Base-by-base conservation (phyloP, 192 early-diverging fungal species). In the Pilaira anomala region DNA sequence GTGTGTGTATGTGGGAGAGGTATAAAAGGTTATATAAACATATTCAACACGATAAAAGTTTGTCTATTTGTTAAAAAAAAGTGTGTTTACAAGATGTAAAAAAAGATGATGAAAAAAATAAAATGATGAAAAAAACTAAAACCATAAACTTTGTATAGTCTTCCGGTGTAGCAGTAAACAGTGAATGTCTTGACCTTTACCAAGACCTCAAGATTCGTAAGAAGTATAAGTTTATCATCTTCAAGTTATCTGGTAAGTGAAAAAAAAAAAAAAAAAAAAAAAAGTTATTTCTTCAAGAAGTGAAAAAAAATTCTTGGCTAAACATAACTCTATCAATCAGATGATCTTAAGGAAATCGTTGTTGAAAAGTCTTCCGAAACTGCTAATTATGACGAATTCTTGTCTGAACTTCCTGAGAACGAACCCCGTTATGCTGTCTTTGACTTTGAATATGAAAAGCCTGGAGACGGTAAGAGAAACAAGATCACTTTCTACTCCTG, bases 401-500 rank as follows among this genome's bases (percentile, higher is more conserved):
- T 92, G 16, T 39, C 16, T 0, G 22, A 71, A 1, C 81, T 97
- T 24, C 91, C 91, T 26, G 66, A 68, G 36, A 63, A 80, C 29
- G 82, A 87, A 41, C 87, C 92, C 73, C 90, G 93, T 62, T 97
- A 89, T 67, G 91, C 87, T 56, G 86, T 96, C 11, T 96, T 89
- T 66, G 95, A 97, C 74, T 88, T 96, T 72, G 83, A 91, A 41
- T 96, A 82, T 70, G 71, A 77, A 51, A 82, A 80, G 46, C 48
- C 83, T 12, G 80, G 66, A 3, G 86, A 79, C 9, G 91, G 91
- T 45, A 63, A 69, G 40, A 83, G 91, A 76, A 91, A 85, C 83
- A 95, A 94, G 84, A 82, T 97, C 56, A 72, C 92, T 54, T 97
- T 97, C 65, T 87, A 74, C 64, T 50, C 86, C 50, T 97, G 94